These are phyloP conservation scores for Talaromyces islandicus DNA, from an alignment of 2,329 filamentous ascomycete genomes.

Conservation along the genomic window DNA sequence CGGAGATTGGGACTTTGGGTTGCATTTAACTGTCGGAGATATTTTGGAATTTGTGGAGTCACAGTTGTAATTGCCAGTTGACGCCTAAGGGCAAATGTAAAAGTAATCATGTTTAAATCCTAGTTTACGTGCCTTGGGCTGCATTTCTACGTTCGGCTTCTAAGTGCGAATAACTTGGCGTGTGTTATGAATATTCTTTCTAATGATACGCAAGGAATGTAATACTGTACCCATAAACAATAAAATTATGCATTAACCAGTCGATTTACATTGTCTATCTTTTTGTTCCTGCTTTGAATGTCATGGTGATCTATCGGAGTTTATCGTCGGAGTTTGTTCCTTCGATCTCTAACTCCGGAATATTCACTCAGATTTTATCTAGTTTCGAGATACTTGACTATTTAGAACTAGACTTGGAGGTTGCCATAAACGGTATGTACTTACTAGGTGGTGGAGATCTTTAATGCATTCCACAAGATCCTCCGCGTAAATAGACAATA, in stretches of 20 bases:
- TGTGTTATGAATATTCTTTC: neutral
- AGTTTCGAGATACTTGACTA: too few relatives aligned
- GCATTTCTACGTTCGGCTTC: neutral
- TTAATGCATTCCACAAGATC: neutral
- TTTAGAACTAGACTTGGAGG: too few relatives aligned
- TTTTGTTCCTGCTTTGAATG: neutral
- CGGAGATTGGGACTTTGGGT: slow-evolving; percentile 7
- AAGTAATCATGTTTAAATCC: neutral
- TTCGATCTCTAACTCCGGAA: neutral
- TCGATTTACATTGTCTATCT: too few relatives aligned
- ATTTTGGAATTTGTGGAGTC: slow-evolving; percentile 2
- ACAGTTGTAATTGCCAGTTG: neutral
- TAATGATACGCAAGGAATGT: neutral
- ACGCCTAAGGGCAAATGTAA: neutral
- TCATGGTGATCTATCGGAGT: neutral
- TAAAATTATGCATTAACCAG: neutral
- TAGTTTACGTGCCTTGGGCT: neutral
- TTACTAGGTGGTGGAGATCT: too few relatives aligned
- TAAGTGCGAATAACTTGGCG: neutral
- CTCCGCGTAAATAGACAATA: neutral
- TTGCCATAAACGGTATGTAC: too few relatives aligned
- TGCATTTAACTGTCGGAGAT: slow-evolving; percentile 3
- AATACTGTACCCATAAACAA: neutral
- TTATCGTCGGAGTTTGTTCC: neutral
- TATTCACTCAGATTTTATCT: neutral